Percentiles rank a stretch among this genome's conserved stretches.
Conservation (phyloP, 805 yeast species). For the Candida succiphila region DNA sequence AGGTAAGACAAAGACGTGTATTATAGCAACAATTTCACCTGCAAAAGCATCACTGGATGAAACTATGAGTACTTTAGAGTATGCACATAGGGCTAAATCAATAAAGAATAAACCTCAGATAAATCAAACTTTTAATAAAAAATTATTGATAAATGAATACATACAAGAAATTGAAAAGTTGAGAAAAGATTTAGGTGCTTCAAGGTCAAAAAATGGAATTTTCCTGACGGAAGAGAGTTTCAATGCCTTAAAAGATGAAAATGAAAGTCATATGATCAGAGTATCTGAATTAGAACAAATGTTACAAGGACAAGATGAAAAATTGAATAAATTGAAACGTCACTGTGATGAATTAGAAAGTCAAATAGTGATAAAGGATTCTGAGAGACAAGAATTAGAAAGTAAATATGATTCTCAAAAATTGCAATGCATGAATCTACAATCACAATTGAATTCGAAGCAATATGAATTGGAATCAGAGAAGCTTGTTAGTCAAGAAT, state of each 20-base stretch:
- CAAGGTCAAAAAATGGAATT: slow-evolving; percentile 58
- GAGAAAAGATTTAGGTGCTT: slow-evolving; percentile 50
- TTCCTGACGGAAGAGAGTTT: slow-evolving; percentile 47
- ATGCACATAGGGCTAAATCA: slow-evolving; percentile 79
- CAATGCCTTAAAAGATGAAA: slow-evolving; percentile 27
- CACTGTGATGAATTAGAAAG: slow-evolving; percentile 22
- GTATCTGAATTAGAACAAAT: slow-evolving; percentile 41
- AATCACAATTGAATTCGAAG: too few species aligned
- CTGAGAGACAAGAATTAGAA: slow-evolving; percentile 2
- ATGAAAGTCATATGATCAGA: slow-evolving; percentile 38
- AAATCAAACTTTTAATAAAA: slow-evolving; percentile 51
- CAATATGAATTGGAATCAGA: not conserved
- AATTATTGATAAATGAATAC: slow-evolving; percentile 42
- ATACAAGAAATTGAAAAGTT: slow-evolving; percentile 45
- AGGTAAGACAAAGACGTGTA: slow-evolving; percentile 77
- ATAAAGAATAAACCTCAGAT: slow-evolving; percentile 67
- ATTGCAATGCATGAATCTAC: too few species aligned
- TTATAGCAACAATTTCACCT: slow-evolving; percentile 83
- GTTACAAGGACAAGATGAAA: slow-evolving; percentile 37
- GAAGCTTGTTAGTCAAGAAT: slow-evolving; percentile 3
- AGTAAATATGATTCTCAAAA: slow-evolving; percentile 6
- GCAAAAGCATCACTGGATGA: slow-evolving; percentile 72
- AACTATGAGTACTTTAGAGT: slow-evolving; percentile 76
- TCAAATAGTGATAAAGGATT: slow-evolving; percentile 4
- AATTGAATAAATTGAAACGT: slow-evolving; percentile 29